Percentiles rank a stretch among this genome's conserved stretches.
Conservation (phyloP, 1,284 basidiomycete species). For the Fomitiporia mediterranea region DNA sequence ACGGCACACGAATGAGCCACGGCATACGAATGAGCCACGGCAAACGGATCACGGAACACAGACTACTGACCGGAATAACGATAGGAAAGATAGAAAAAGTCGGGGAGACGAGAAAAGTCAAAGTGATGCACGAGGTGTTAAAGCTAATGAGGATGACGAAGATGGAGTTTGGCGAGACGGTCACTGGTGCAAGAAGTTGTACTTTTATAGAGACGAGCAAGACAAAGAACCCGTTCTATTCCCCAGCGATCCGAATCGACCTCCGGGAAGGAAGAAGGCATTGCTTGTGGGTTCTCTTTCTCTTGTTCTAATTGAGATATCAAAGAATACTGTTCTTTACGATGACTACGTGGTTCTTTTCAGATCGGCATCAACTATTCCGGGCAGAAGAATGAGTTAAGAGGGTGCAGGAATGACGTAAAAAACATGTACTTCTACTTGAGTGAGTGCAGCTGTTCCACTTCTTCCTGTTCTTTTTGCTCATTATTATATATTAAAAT, state of each 20-base stretch:
- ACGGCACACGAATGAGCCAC: background rate
- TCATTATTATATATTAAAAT: background rate
- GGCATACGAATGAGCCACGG: too few species aligned
- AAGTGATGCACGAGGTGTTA: background rate
- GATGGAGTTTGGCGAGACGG: background rate
- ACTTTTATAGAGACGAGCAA: background rate
- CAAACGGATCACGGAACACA: too few species aligned
- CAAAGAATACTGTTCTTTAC: background rate
- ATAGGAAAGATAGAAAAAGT: background rate
- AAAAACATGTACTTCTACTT: constrained; percentile 74
- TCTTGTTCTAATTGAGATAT: background rate
- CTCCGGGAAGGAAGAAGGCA: constrained; percentile 61
- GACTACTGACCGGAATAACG: too few species aligned
- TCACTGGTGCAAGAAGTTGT: background rate
- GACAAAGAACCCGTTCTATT: background rate
- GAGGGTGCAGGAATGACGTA: constrained; percentile 88
- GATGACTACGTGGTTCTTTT: too few species aligned
- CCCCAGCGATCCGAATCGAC: background rate
- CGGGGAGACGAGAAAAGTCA: background rate
- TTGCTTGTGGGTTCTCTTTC: constrained; percentile 52
- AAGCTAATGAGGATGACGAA: background rate
- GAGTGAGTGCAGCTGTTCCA: constrained; percentile 37
- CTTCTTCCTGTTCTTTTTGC: background rate
- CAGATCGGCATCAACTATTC: constrained; percentile 85
- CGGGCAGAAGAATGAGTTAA: constrained; percentile 55